Evolutionary conservation across 345 rosid genomes (phyloP), one percentile per base, ranked within the genome.

Genomic region (Erodium maritimum): DNA sequence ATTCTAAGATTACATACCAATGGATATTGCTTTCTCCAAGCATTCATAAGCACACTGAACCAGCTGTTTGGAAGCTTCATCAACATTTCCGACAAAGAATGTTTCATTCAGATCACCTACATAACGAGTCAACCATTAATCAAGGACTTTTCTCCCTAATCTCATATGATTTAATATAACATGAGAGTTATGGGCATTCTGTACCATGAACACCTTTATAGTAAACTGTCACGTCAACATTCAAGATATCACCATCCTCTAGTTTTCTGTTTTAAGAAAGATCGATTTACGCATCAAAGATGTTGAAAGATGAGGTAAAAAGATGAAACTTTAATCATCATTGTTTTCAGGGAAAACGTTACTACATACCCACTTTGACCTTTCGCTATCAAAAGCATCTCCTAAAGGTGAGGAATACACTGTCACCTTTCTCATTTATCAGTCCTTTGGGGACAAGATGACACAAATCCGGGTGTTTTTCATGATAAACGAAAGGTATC

Each of bases 91-190:
- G 66, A 89, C 99, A 61, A 93, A 93, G 70, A 78, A 93, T 55
- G 99, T 93, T 72, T 93, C 99, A 33, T 89, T 93, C 52, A 93
- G 85, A 71, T 93, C 96, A 80, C 96, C 98, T 91, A 73, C 55
- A 63, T 29, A 61, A 64, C 2, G 48, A 45, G 20, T 17, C 52
- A 23, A 42, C 22, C 18, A 60, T 20, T 56, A 6, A 57, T 72
- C 58, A 62, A 72, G 13, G 48, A 67, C 19, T 8, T 11, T 17
- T 50, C 52, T 54, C 22, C 19, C 14, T 9, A 25, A 25, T 55
- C 0, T 4, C 12, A 18, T 17, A 21, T 48, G 13, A 21, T n/a
- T 17, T 20, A 22, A 51, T 52, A 18, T 23, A 52, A 37, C 45
- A 21, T 34, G 5, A 23, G 18, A 23, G 21, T 12, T n/a, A 54